Base-by-base conservation (phyloP, 1,139 yeast species). In the Hanseniaspora sp. region DNA sequence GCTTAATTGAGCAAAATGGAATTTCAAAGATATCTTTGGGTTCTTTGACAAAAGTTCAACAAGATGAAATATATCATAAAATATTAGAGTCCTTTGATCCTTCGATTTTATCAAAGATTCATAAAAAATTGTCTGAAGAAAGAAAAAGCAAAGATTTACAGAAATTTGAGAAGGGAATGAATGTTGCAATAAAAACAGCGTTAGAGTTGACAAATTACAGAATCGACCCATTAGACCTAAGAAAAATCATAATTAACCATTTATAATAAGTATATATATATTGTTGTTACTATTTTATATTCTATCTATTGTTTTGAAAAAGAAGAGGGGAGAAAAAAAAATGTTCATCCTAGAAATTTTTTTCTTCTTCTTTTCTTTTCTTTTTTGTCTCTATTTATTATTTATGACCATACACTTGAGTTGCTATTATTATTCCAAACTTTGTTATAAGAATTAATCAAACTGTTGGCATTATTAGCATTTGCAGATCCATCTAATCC, bases 181-280 rank as follows among this genome's bases (percentile, higher is more conserved):
- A 88, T 62, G 88, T 74, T 62, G 71, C 92, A 56, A 75, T 92
- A 3, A 98, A 97, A 0, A 79, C 79, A 63, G 95, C 88, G 15
- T 87, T 94, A 95, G 77, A 80, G 60, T 71, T 74, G 56, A 77
- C 86, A 1, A 82, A 80, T 58, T 96, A 96, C 1, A 79, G 75
- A 60, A 74, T 82, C 5, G 71, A 74, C 44, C 77, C 87, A 0
- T 23, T 29, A 37, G 41, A 49, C 7, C 33, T 51, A n/a, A 44
- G 45, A 15, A 29, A 45, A n/a, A 34, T 44, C 12, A 33, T 45
- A 8, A 34, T 31, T 11, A 17, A 51, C n/a, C 17, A 33, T 33
- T 18, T 39, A 37, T 9, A 38, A 12, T 31, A 30, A 9, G 42
- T 41, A 38, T 35, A 23, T 12, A 35, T 33, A 18, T 29, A 28